Percentiles rank a stretch among this genome's conserved stretches.
Evolutionary conservation across 495 filamentous ascomycete species (phyloP).

Genomic region (Hyphodiscus hymeniophilus): DNA sequence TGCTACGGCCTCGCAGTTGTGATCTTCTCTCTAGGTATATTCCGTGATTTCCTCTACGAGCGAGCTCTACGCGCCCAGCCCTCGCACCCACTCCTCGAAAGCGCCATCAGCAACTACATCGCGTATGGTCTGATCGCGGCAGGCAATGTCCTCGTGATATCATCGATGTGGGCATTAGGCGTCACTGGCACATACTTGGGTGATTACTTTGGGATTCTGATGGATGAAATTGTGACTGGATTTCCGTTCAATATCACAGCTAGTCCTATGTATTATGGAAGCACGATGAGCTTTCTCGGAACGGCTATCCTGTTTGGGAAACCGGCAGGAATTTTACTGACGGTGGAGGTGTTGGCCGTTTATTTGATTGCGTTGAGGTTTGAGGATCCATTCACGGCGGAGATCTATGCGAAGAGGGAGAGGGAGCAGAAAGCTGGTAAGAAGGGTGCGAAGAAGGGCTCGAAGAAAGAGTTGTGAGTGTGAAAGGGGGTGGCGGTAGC

Average conservation of each 20-base stretch:
- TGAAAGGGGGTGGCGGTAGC: neutral
- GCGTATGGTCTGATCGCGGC: constrained; percentile 60
- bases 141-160: constrained; percentile 81
- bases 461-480: constrained; percentile 23
- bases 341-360: constrained; percentile 61
- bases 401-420: constrained; percentile 89
- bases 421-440: constrained; percentile 40
- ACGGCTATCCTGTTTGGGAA: constrained; percentile 83
- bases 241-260: constrained; percentile 93
- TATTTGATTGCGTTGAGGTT: constrained; percentile 80
- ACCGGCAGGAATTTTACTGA: constrained; percentile 77
- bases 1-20: constrained; percentile 84
- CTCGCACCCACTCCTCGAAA: constrained; percentile 52
- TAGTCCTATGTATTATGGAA: constrained; percentile 96
- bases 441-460: constrained; percentile 35
- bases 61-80: constrained; percentile 73
- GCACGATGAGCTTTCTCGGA: constrained; percentile 84
- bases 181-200: constrained; percentile 95
- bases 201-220: constrained; percentile 97
- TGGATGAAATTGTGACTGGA: constrained; percentile 85
- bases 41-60: constrained; percentile 75
- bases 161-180: constrained; percentile 86
- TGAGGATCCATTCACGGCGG: constrained; percentile 95
- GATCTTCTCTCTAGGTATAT: constrained; percentile 85
- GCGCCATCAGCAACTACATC: constrained; percentile 39